Evolutionary conservation across 2,329 filamentous ascomycete species (phyloP).

Genomic region (Aspergillus sp.): DNA sequence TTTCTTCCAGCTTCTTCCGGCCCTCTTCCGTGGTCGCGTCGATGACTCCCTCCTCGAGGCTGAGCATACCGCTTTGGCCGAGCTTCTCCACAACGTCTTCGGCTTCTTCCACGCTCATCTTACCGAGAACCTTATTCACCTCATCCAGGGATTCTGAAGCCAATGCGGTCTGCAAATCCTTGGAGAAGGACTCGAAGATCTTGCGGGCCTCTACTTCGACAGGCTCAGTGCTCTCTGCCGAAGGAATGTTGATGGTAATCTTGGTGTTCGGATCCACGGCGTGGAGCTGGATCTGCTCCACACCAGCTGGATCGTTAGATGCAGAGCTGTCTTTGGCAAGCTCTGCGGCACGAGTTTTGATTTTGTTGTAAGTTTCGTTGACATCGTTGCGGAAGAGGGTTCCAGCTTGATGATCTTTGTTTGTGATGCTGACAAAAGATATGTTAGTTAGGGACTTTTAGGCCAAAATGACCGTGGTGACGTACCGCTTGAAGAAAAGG

Average conservation of each 20-base stretch:
- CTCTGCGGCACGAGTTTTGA: constrained; percentile 72
- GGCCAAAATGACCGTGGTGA: constrained; percentile 1
- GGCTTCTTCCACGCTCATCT: constrained; percentile 84
- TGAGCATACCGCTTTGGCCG: constrained; percentile 82
- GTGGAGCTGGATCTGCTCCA: constrained; percentile 96
- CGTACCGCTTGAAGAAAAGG: constrained; percentile 85
- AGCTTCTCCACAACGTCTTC: constrained; percentile 80
- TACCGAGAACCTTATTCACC: constrained; percentile 81
- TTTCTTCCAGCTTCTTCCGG: constrained; percentile 70
- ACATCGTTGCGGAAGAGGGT: constrained; percentile 93
- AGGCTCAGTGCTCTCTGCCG: constrained; percentile 63
- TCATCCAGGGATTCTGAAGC: constrained; percentile 86
- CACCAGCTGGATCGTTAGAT: constrained; percentile 57
- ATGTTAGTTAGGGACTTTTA: constrained; percentile 1
- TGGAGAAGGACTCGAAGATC: constrained; percentile 80
- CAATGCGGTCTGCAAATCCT: constrained; percentile 76
- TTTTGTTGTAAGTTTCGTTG: constrained; percentile 78
- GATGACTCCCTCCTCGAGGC: constrained; percentile 87
- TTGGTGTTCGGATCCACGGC: constrained; percentile 90
- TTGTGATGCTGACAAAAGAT: constrained; percentile 63
- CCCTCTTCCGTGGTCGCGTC: constrained; percentile 91
- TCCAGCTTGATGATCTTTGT: constrained; percentile 81
- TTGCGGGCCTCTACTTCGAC: constrained; percentile 60
- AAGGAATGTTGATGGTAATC: constrained; percentile 82
- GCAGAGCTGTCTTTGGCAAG: constrained; percentile 61